Conservation (phyloP, 108 stramenopile species). For the Ochromonas danica region DNA sequence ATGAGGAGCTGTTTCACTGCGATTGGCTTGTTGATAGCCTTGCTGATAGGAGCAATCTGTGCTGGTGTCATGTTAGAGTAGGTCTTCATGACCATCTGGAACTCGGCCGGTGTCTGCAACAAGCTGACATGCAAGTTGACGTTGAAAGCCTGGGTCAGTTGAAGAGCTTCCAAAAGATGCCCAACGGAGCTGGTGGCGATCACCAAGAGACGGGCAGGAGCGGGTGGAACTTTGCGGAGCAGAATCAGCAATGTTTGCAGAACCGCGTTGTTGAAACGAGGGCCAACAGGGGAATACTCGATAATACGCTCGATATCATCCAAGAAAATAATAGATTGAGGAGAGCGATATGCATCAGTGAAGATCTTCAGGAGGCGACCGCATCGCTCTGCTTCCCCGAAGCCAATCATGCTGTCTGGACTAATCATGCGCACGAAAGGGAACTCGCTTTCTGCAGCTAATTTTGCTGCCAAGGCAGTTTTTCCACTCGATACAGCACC, state of each 20-base stretch:
- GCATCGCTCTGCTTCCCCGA: conserved; percentile 69
- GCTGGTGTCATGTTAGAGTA: conserved; percentile 23
- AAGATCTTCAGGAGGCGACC: conserved; percentile 86
- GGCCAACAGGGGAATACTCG: conserved; percentile 93
- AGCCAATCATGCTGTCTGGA: conserved; percentile 95
- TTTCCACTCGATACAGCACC: conserved; percentile 83
- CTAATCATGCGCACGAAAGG: conserved; percentile 92
- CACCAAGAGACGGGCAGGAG: conserved; percentile 65
- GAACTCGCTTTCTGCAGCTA: conserved; percentile 85
- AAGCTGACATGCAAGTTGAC: conserved; percentile 74
- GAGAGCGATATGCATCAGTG: conserved; percentile 93
- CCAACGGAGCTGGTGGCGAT: conserved; percentile 87
- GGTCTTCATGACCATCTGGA: conserved; percentile 68
- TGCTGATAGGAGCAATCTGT: conserved; percentile 70
- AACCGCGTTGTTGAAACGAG: conserved; percentile 91
- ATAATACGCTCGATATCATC: conserved; percentile 98
- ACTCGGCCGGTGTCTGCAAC: conserved; percentile 74
- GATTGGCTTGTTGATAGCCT: conserved; percentile 83
- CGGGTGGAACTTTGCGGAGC: conserved; percentile 89
- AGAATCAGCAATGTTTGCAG: conserved; percentile 93
- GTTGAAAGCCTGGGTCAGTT: conserved; percentile 83
- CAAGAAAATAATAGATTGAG: conserved; percentile 88
- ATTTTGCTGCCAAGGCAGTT: conserved; percentile 90
- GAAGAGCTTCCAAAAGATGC: conserved; percentile 82
- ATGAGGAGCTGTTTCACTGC: conserved; percentile 89